Conservation (phyloP, 2,329 filamentous ascomycete species). For the Anisogramma anomala region DNA sequence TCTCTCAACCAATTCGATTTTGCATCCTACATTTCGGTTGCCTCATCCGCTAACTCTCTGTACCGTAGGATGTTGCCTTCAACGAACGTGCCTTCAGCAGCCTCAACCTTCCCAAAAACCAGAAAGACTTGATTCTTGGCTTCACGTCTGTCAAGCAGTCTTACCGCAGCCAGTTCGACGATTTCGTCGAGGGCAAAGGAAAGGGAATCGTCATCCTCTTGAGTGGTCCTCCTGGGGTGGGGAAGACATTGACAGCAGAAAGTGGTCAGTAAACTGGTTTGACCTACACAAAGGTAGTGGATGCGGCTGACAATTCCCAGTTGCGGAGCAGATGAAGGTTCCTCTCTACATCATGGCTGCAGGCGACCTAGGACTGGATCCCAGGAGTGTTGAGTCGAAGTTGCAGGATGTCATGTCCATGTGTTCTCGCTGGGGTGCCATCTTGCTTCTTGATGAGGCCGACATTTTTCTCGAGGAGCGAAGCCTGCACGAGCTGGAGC, state of each 20-base stretch:
- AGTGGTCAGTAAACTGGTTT: too few relatives aligned
- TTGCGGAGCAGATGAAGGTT: constrained; percentile 27
- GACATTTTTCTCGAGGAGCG: constrained; percentile 32
- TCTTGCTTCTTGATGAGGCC: constrained; percentile 32
- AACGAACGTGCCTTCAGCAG: constrained; percentile 33
- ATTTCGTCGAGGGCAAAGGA: constrained; percentile 15
- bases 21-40: not conserved
- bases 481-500: constrained; percentile 22
- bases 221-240: constrained; percentile 3
- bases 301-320: too few relatives aligned
- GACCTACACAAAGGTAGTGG: too few relatives aligned
- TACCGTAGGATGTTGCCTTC: constrained; percentile 21
- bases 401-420: constrained; percentile 25
- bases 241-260: constrained; percentile 7
- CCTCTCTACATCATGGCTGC: constrained; percentile 30
- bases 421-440: constrained; percentile 29
- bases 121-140: constrained; percentile 25
- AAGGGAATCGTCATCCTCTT: constrained; percentile 11
- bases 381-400: constrained; percentile 23
- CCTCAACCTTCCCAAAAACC: constrained; percentile 19
- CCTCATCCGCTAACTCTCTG: not conserved
- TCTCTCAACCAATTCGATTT: not conserved
- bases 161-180: constrained; percentile 10
- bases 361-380: constrained; percentile 27
- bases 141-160: constrained; percentile 1